Evolutionary conservation across 2,329 filamentous ascomycete species (phyloP), one percentile per base, ranked within the genome.

Genomic region (Ilyonectria sp.): DNA sequence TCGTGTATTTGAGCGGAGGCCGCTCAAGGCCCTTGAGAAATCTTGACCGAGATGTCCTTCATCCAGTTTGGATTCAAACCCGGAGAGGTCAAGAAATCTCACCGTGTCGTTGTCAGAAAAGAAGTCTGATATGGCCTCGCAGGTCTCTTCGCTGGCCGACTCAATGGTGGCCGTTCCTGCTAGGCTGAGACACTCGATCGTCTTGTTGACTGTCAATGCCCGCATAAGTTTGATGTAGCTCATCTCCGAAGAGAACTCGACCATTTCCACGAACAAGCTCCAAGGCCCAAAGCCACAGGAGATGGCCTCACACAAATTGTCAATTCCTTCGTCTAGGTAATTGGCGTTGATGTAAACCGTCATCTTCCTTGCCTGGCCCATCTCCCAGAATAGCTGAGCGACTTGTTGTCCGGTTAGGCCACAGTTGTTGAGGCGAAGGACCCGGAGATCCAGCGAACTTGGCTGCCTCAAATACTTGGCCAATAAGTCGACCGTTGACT

Each of bases 51-150:
- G 81, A 65, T 87, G 85, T 0, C 86, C 85, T 68, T 90, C 87
- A 69, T 90, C 87, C 7, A 90, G 79, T 74, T 88, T 89, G 50
- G 86, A 86, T 53, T 84, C 85, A 72, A 86, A 89, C 2, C 87
- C 87, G 1, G 87, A 89, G 8, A 89, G 78, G 69, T 90, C 87
- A 2, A 90, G 81, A 63, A 82, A 88, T n/a, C 81, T 83, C 50
- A 89, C 78, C 0, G 83, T 85, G 8, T 78, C 76, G 75, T 89
- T 90, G 29, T 79, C 78, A n/a, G 82, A 79, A 47, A 90, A 86
- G 57, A 90, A 85, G 5, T 82, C 79, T 29, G 85, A 84, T 1
- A 89, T 78, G 0, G 85, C 82, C 47, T 81, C 78, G 58, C 85
- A 85, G 1, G 86, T 85, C n/a, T 82, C 81, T 15, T 80, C 77